These are phyloP conservation scores for Mortierella sp. DNA, from an alignment of 371 early-diverging fungal species.

Conservation along the genomic window DNA sequence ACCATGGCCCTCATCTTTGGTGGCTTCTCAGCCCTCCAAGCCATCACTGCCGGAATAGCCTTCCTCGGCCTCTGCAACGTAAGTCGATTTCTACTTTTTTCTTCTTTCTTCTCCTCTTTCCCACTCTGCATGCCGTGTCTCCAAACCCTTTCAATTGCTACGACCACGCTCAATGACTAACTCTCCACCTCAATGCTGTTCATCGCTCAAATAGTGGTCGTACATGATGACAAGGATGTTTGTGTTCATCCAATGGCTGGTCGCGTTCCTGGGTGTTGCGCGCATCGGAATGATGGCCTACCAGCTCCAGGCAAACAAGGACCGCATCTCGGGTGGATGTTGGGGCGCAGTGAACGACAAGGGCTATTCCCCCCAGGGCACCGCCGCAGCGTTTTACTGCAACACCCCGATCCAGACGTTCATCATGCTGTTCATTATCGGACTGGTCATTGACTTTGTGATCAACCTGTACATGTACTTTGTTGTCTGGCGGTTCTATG, in stretches of 20 bases:
- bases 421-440: constrained; percentile 42
- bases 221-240: constrained; percentile 57
- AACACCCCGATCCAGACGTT: constrained; percentile 50
- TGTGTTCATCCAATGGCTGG: constrained; percentile 46
- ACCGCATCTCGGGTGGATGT: constrained; percentile 33
- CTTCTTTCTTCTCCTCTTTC: not conserved
- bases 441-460: constrained; percentile 44
- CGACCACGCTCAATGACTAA: not conserved
- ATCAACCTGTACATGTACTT: constrained; percentile 55
- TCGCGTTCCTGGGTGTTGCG: constrained; percentile 39
- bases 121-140: not conserved
- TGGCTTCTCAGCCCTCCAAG: constrained; percentile 50
- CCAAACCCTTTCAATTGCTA: not conserved
- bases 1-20: constrained; percentile 49
- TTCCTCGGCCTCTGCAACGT: constrained; percentile 55
- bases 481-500: constrained; percentile 57
- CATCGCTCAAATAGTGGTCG: constrained; percentile 32
- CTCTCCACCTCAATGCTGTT: not conserved
- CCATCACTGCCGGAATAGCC: constrained; percentile 43
- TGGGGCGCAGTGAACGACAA: constrained; percentile 55
- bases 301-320: constrained; percentile 48
- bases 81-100: not conserved
- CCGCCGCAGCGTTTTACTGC: constrained; percentile 52
- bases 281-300: constrained; percentile 53
- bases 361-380: constrained; percentile 48